Evolutionary conservation across 495 filamentous ascomycete genomes (phyloP).

Genomic region (Parmelia sp.): DNA sequence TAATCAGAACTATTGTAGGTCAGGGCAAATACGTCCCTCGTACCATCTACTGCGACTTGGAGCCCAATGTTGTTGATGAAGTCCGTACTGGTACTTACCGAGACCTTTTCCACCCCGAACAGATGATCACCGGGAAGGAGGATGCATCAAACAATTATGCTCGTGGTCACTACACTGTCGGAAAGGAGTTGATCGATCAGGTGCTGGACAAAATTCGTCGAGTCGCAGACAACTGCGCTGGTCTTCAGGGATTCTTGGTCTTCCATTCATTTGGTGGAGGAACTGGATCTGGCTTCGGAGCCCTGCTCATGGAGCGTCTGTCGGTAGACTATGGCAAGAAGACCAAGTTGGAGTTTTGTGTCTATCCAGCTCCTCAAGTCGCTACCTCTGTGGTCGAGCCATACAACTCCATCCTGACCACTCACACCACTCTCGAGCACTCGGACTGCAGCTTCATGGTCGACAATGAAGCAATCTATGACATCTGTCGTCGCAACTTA

Average conservation of each 20-base stretch:
- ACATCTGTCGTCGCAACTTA: conserved; percentile 96
- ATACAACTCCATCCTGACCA: conserved; percentile 98
- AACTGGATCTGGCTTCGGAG: conserved; percentile 97
- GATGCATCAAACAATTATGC: conserved; percentile 99
- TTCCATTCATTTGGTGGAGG: conserved; percentile 99
- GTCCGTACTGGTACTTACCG: conserved; percentile 97
- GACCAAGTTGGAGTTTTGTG: conserved; percentile 98
- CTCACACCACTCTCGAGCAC: conserved; percentile 98
- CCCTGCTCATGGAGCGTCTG: conserved; percentile 93
- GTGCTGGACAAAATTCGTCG: conserved; percentile 94
- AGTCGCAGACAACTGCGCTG: conserved; percentile 92
- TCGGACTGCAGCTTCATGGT: conserved; percentile 99
- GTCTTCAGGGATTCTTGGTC: conserved; percentile 96
- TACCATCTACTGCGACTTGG: conserved; percentile 99
- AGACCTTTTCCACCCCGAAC: conserved; percentile 93
- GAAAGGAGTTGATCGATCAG: conserved; percentile 96
- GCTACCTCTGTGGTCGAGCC: conserved; percentile 97
- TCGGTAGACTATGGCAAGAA: conserved; percentile 99
- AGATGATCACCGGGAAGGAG: conserved; percentile 99
- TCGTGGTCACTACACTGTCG: conserved; percentile 97
- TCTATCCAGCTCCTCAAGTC: conserved; percentile 95
- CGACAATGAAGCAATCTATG: conserved; percentile 99
- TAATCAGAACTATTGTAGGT: conserved; percentile 46
- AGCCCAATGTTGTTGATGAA: conserved; percentile 99
- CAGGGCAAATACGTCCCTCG: conserved; percentile 98